Evolutionary conservation across 176 grass and related monocot species (phyloP).

Genomic region (Hordeum marinum): DNA sequence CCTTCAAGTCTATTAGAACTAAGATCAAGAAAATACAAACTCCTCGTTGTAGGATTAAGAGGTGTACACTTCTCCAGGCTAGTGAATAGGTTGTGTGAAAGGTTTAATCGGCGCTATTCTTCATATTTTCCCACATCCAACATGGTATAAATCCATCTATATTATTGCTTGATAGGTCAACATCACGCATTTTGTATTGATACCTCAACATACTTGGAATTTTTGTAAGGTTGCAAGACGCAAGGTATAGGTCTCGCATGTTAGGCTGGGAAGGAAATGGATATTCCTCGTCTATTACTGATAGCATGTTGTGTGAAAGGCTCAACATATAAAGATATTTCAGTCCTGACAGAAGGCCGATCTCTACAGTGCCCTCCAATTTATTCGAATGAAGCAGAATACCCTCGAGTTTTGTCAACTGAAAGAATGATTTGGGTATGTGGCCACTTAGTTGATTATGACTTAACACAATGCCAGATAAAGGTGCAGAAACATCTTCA

Average conservation of each 20-base stretch:
- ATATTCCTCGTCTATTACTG: background rate
- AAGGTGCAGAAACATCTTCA: background rate
- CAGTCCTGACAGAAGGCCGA: background rate
- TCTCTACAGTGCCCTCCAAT: slow-evolving; percentile 9
- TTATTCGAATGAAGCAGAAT: background rate
- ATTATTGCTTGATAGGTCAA: slow-evolving; percentile 15
- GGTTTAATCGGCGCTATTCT: background rate
- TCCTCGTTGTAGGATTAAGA: background rate
- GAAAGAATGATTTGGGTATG: slow-evolving; percentile 32
- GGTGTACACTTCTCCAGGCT: background rate
- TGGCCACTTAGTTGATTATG: background rate
- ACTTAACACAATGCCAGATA: rapidly evolving
- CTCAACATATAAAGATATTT: background rate
- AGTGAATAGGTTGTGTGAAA: slow-evolving; percentile 16
- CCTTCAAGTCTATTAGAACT: slow-evolving; percentile 5
- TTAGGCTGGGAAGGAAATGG: background rate
- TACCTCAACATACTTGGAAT: background rate
- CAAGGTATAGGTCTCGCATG: background rate
- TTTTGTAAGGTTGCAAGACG: slow-evolving; percentile 34
- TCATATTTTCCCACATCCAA: slow-evolving; percentile 2
- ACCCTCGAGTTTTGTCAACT: rapidly evolving
- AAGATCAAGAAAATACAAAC: background rate
- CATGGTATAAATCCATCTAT: slow-evolving; percentile 28
- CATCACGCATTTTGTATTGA: rapidly evolving
- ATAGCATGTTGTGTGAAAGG: slow-evolving; percentile 21